Base-by-base conservation (phyloP, 106 monocot species). In the Acanthochlamys bracteata region DNA sequence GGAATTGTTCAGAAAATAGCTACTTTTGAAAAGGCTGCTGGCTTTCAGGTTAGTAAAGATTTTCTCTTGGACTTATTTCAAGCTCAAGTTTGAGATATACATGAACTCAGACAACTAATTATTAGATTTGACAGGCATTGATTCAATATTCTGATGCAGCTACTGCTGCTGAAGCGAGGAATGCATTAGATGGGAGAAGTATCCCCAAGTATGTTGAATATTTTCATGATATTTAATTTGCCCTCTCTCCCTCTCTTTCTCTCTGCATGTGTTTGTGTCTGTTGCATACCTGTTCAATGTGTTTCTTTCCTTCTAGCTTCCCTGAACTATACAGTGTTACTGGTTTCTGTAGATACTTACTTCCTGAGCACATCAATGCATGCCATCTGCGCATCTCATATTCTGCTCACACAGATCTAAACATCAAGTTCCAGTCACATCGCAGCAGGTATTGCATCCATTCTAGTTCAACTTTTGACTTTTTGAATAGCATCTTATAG, bases 351-450 rank as follows among this genome's bases (percentile, higher is more conserved):
- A 98, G 96, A 55, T 98, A 98, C 57, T 73, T 98, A 60, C 96
- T 98, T 62, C 96, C 88, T 41, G 96, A 91, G 25, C 90, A 98
- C 75, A 75, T 98, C 22, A 57, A 40, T 13, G 66, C 90, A 9
- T 98, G 96, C 68, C 83, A 88, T 69, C 39, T 98, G 76, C 91
- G 91, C 20, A 98, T 98, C 26, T 80, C 84, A 4, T 98, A 75
- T 70, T 98, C 96, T 20, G 96, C 91, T n/a, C 96, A 98, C 53
- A 98, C 83, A 59, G 96, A 98, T 80, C 70, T 98, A 69, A 98
- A 88, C 65, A 92, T 98, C 58, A 98, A 98, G 70, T 98, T 98
- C 76, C 96, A 98, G 65, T 91, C 91, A 22, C 91, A 98, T 75
- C 82, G 91, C 25, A 98, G 96, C 88, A 91, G 96, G 96, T 98